Evolutionary conservation across 208 protist species (phyloP), one percentile per base, ranked within the genome.

Genomic region (Acanthamoeba lenticulata): DNA sequence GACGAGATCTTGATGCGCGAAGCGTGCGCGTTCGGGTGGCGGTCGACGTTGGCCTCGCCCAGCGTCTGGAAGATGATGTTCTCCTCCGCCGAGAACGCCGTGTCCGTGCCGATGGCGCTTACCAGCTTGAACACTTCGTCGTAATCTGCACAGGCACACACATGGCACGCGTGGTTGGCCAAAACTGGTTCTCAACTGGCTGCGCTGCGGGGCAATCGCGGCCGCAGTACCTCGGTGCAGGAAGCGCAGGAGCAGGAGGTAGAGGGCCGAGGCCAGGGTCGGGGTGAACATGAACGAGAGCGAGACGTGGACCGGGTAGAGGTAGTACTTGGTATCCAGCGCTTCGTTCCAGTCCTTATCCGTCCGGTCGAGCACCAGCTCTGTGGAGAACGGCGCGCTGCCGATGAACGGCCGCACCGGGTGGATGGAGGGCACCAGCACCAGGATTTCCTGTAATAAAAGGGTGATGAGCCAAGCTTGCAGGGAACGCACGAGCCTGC

Each of bases 161-260:
- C 1, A 52, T 34, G 92, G 98, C 97, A 92, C 98, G 97, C 1
- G 94, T 36, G 52, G 94, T 97, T 72, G 62, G 32, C n/a, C 21
- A 29, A n/a, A 29, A 79, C 97, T 97, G 42, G 55, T 24, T 81
- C 94, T 97, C n/a, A 49, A 27, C 40, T 88, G 94, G 98, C 97
- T 21, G 96, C 97, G 95, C 97, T 98, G 94, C 97, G 97, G 36
- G 97, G 9, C 45, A 52, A 52, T 5, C 45, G 9, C 5, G 27
- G 21, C 13, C 24, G 77, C 40, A 19, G 32, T 90, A 92, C 86
- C 96, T 77, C 97, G 95, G 91, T 97, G 97, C 57, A 98, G 97
- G 88, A 98, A 98, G 94, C 98, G 97, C 83, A 99, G 95, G 34
- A 98, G 97, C 40, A 98, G 95, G 40, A 99, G 98, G 96, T 99